Percentiles rank a stretch among this genome's conserved stretches.
These are phyloP conservation scores for Erodium trifolium DNA, from an alignment of 441 rosid species.

Conservation along the genomic window DNA sequence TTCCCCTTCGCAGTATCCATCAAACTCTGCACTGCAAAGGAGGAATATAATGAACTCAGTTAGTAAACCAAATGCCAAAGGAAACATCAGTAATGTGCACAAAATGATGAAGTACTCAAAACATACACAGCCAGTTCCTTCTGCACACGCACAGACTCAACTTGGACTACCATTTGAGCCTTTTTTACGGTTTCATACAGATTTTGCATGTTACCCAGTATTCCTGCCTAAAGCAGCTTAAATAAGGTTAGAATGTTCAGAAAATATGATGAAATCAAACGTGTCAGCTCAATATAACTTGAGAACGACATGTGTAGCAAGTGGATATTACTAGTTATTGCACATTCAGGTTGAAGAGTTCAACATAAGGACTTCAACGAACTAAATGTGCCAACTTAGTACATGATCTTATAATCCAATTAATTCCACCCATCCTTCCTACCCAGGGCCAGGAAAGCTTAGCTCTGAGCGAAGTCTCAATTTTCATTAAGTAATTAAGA, in stretches of 20 bases:
- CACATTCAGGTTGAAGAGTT: neutral
- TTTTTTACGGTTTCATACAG: conserved; percentile 84
- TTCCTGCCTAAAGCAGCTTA: conserved; percentile 58
- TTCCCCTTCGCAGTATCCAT: conserved; percentile 93
- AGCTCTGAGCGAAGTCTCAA: neutral
- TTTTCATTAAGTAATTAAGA: neutral
- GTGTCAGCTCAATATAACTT: neutral
- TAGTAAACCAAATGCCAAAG: neutral
- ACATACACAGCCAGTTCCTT: conserved; percentile 84
- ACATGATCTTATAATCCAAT: neutral
- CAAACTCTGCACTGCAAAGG: conserved; percentile 61
- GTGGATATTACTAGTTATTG: neutral
- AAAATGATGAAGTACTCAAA: neutral
- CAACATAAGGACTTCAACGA: neutral
- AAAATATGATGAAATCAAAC: neutral
- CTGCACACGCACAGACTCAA: conserved; percentile 85
- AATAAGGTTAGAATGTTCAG: neutral
- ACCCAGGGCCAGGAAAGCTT: neutral
- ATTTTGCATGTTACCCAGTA: conserved; percentile 86
- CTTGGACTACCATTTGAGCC: conserved; percentile 95
- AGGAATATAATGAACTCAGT: neutral
- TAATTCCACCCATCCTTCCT: neutral
- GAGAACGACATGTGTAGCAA: neutral
- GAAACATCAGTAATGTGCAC: neutral
- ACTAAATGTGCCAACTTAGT: neutral